These are phyloP conservation scores for Ogataea degrootiae DNA, from an alignment of 805 yeast species.

Conservation along the genomic window DNA sequence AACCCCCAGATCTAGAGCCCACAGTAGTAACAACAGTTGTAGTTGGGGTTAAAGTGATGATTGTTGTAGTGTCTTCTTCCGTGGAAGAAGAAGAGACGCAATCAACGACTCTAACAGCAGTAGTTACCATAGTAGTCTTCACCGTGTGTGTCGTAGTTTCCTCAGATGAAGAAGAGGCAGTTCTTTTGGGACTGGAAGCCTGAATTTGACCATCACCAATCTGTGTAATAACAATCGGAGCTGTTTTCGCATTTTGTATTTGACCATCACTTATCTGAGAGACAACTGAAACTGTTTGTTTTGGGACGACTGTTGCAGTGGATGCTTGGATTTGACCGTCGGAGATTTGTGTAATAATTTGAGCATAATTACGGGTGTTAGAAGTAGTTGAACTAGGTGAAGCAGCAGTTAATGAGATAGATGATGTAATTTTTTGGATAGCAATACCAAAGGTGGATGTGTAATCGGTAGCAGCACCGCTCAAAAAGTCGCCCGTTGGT, in stretches of 20 bases:
- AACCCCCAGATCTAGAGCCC: slow-evolving; percentile 17
- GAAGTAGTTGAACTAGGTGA: slow-evolving; percentile 18
- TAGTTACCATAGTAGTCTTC: slow-evolving; percentile 6
- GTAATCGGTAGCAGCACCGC: slow-evolving; percentile 55
- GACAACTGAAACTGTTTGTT: slow-evolving; percentile 27
- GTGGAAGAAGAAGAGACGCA: slow-evolving; percentile 17
- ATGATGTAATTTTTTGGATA: slow-evolving; percentile 44
- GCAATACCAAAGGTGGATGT: slow-evolving; percentile 62
- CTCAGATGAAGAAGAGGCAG: slow-evolving; percentile 1
- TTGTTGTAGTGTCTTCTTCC: slow-evolving; percentile 10
- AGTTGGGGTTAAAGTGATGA: slow-evolving; percentile 13
- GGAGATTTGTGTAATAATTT: slow-evolving; percentile 40
- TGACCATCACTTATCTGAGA: slow-evolving; percentile 46
- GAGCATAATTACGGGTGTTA: slow-evolving; percentile 36
- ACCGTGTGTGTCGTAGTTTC: slow-evolving; percentile 14
- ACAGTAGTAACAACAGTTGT: slow-evolving; percentile 7
- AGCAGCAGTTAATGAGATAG: slow-evolving; percentile 24
- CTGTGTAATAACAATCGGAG: slow-evolving; percentile 36
- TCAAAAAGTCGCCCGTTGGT: slow-evolving; percentile 46
- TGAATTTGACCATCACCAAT: slow-evolving; percentile 44
- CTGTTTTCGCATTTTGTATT: slow-evolving; percentile 35
- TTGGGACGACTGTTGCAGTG: slow-evolving; percentile 19
- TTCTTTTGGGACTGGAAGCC: slow-evolving; percentile 16
- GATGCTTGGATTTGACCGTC: slow-evolving; percentile 35
- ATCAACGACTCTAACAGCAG: slow-evolving; percentile 5